Evolutionary conservation across 192 early-diverging fungal genomes (phyloP), one percentile per base, ranked within the genome.

Genomic region (Umbelopsis vinacea): DNA sequence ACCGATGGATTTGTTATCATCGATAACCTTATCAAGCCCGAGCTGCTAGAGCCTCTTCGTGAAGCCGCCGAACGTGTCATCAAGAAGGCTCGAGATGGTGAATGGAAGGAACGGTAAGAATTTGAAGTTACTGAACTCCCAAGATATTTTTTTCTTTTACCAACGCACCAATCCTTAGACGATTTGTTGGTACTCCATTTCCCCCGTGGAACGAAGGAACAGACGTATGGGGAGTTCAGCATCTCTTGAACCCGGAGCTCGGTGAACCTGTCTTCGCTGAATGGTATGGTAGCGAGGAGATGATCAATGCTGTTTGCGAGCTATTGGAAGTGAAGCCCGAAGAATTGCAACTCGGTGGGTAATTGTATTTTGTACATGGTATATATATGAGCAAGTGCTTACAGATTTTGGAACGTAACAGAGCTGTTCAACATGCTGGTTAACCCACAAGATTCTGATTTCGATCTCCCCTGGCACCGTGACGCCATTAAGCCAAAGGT

Each of bases 351-450:
- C 53, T 85, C 19, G 79, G 75, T 80, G 55, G 70, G 43, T 57
- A 52, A n/a, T 54, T 14, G 29, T 6, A 19, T 66, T 3, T 23
- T 1, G 15, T 8, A 1, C 11, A 21, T 38, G 55, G 15, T 40
- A 40, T 43, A 43, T 43, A 6, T 0, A 12, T 43, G 40, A 12
- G 6, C 11, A 6, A 54, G 1, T 9, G 10, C 29, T 23, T 54
- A 26, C 4, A 54, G 2, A 10, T 6, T n/a, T 26, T 11, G 6
- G 6, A 54, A 26, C 73, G 2, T 50, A 19, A 4, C 63, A 81
- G 83, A 85, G 67, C 72, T 85, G 35, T 85, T 85, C 68, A 85
- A 85, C 63, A 60, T 85, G 48, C 66, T 85, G 43, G 78, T 85
- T 52, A 83, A 85, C 38, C 83, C 83, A 40, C 74, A 68, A 24